A percentile compares a stretch with the other conserved stretches of the same genome.
Evolutionary conservation across 2,329 filamentous ascomycete genomes (phyloP).

Genomic region (Fusarium sororula): DNA sequence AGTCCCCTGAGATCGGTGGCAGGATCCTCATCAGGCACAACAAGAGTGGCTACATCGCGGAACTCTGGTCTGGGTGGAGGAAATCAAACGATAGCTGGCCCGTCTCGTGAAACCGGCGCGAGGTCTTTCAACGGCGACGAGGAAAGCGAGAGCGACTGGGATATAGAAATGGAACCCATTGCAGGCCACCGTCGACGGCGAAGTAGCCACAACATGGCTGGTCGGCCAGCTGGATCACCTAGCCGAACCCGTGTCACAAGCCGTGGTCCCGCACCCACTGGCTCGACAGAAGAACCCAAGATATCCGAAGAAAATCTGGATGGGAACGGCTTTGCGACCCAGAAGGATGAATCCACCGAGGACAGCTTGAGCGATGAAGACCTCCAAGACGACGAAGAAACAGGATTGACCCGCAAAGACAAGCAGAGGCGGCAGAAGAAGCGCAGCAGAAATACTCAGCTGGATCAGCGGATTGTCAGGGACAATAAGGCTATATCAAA

Average conservation of each 20-base stretch:
- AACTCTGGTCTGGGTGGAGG: conserved; percentile 15
- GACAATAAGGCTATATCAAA: conserved; percentile 66
- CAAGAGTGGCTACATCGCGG: conserved; percentile 5
- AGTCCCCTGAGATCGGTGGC: conserved; percentile 3
- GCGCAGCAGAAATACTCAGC: conserved; percentile 71
- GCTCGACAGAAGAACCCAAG: conserved; percentile 53
- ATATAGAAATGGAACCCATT: conserved; percentile 67
- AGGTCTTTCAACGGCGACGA: conserved; percentile 41
- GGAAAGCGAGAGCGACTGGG: conserved; percentile 50
- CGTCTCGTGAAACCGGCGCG: conserved; percentile 21
- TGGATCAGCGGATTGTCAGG: conserved; percentile 75
- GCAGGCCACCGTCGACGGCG: conserved; percentile 64
- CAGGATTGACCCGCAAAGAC: conserved; percentile 80
- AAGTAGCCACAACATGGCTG: conserved; percentile 55
- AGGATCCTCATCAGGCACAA: conserved; percentile 12
- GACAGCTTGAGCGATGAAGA: conserved; percentile 76
- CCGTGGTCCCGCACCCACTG: conserved; percentile 34
- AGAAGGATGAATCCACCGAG: conserved; percentile 50
- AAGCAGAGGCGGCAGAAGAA: conserved; percentile 72
- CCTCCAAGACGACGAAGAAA: conserved; percentile 87
- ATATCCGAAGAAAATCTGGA: conserved; percentile 55
- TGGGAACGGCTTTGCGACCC: conserved; percentile 39
- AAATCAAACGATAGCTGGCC: conserved; percentile 28
- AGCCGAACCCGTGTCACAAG: conserved; percentile 41
- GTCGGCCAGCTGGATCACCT: conserved; percentile 45